Base-by-base conservation (phyloP, 225 moss, liverwort and hornwort genomes). In the Marchantia polymorpha region DNA sequence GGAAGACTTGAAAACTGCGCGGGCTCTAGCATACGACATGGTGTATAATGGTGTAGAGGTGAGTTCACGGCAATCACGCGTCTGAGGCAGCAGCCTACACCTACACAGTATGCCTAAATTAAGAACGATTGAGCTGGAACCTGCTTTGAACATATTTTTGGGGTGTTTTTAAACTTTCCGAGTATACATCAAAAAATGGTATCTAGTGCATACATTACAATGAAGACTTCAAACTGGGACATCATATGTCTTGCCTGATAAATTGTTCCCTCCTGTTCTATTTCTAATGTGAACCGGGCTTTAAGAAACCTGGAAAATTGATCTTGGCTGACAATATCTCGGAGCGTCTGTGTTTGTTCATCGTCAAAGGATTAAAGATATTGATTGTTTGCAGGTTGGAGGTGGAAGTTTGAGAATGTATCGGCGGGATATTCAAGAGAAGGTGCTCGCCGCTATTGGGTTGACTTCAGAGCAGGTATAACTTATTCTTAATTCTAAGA, bases 1-100 rank as follows among this genome's bases (percentile, higher is more conserved):
- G 83, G 90, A 80, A 74, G 90, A 99, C 83, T 84, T 99, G 13
- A 91, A 85, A 78, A 92, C 87, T 90, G 99, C 99, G 64, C 89
- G 99, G 77, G 99, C 99, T 56, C 89, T 99, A 86, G 99, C 99
- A 13, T 99, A 95, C 83, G 99, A 99, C 80, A 83, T 99, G 84
- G 99, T 99, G 72, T 99, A 99, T 86, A 99, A 99, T 76, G 95
- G 99, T 80, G 92, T 99, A 53, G 99, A 99, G 92, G 96, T 94
- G 75, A 78, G 58, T 16, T 60, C 51, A 12, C 7, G 20, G 13
- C 22, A 46, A 10, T 50, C 10, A 71, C 51, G n/a, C 51, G 49
- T 71, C 22, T 50, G 31, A 12, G 39, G 39, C 39, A 39, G 3
- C 39, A 22, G 71, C 10, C 19, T 46, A 50, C 2, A 2, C 39